These are phyloP conservation scores for Diplodia seriata DNA, from an alignment of 2,329 filamentous ascomycete genomes.

Conservation along the genomic window DNA sequence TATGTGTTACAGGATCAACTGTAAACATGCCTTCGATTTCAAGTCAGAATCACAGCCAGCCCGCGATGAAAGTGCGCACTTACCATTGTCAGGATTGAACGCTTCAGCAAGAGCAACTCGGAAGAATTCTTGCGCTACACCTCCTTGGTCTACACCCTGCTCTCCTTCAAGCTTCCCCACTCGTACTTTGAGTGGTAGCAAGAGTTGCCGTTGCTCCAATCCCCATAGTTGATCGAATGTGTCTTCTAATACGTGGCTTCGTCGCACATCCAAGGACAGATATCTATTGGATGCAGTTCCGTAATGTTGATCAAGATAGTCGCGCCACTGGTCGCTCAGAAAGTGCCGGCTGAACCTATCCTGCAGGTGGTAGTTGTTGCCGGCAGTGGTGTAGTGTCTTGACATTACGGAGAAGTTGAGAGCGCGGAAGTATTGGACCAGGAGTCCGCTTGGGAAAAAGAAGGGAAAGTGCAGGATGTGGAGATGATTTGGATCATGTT, in stretches of 20 bases:
- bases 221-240: slow-evolving; percentile 87
- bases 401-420: slow-evolving; percentile 91
- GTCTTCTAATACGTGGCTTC: slow-evolving; percentile 51
- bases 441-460: slow-evolving; percentile 73
- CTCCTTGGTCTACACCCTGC: slow-evolving; percentile 90
- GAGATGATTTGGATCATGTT: slow-evolving; percentile 67
- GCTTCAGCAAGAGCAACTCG: slow-evolving; percentile 80
- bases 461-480: slow-evolving; percentile 84
- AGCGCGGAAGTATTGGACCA: slow-evolving; percentile 85
- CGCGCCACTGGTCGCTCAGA: slow-evolving; percentile 13
- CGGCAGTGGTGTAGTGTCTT: slow-evolving; percentile 68
- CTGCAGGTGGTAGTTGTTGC: slow-evolving; percentile 40
- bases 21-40: slow-evolving; percentile 69
- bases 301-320: slow-evolving; percentile 28
- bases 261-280: slow-evolving; percentile 54
- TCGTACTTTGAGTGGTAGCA: slow-evolving; percentile 86
- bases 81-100: slow-evolving; percentile 76
- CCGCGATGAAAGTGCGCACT: slow-evolving; percentile 36
- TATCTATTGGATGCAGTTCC: slow-evolving; percentile 41
- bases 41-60: neutral
- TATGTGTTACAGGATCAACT: slow-evolving; percentile 74
- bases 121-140: slow-evolving; percentile 97
- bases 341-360: slow-evolving; percentile 30
- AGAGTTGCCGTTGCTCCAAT: slow-evolving; percentile 78
- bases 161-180: slow-evolving; percentile 82